Evolutionary conservation across 1,139 yeast genomes (phyloP).

Genomic region (Hyphopichia wangnamkhiaoensis): DNA sequence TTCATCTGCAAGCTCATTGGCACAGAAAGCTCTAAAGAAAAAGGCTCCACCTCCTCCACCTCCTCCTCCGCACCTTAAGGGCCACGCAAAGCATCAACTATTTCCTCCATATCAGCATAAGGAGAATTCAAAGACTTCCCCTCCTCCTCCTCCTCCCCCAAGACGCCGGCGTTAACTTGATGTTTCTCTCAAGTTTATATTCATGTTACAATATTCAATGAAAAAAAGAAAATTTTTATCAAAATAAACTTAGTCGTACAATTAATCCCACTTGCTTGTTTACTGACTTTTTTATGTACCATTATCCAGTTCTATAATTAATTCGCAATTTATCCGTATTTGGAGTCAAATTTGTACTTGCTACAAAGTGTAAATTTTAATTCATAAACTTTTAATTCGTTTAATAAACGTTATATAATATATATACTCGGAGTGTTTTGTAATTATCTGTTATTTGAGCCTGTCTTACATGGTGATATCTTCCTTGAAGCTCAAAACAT

Average conservation of each 20-base stretch:
- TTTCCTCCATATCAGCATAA: background rate
- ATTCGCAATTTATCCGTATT: too few relatives aligned
- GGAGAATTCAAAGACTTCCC: slow-evolving; percentile 3
- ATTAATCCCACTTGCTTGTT: too few relatives aligned
- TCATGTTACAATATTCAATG: too few relatives aligned
- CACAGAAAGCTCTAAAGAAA: slow-evolving; percentile 32
- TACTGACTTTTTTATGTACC: too few relatives aligned
- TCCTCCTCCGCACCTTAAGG: slow-evolving; percentile 10
- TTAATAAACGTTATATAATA: background rate
- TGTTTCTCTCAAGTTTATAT: too few relatives aligned
- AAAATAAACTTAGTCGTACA: too few relatives aligned
- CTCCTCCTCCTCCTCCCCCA: slow-evolving; percentile 22
- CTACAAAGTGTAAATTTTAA: too few relatives aligned
- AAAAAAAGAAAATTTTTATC: too few relatives aligned
- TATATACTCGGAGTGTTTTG: too few relatives aligned
- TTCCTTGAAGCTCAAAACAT: slow-evolving; percentile 69
- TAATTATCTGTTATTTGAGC: background rate
- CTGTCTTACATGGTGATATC: slow-evolving; percentile 65
- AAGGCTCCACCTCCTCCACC: slow-evolving; percentile 49
- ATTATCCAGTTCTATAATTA: too few relatives aligned
- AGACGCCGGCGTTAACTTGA: slow-evolving; percentile 18
- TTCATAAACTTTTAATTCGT: too few relatives aligned
- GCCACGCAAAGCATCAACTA: background rate
- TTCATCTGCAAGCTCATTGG: slow-evolving; percentile 17
- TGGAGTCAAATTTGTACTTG: too few relatives aligned